Evolutionary conservation across 2,329 filamentous ascomycete species (phyloP), one percentile per base, ranked within the genome.

Genomic region (Epichloe aotearoae): DNA sequence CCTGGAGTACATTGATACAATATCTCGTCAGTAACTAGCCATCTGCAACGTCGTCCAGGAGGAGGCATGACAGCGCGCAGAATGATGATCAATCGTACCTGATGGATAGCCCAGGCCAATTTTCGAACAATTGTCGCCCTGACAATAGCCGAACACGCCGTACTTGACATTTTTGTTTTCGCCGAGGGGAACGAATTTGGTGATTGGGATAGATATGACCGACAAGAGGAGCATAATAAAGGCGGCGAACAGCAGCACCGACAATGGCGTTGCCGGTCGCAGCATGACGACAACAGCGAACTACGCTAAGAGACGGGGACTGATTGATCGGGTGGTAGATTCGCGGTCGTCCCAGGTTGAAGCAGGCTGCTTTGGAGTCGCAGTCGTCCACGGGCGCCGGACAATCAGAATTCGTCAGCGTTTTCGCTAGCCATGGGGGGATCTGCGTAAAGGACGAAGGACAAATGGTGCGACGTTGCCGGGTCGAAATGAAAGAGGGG

Each of bases 141-240:
- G 75, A 68, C 93, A 98, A 61, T 81, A 95, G 26, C 93, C 93
- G 71, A 97, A 91, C 46, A 97, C 90, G 46, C 93, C 93, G 73
- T 94, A 96, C 58, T 82, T 83, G 58, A 87, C 80, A 59, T 84
- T 82, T 41, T 83, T 71, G 63, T 83, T 91, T 49, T 80, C 82
- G 38, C 86, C 90, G 41, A 98, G 75, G 10, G 89, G 88, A 45
- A 98, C 94, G 26, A 75, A 77, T 62, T 85, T 82, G 64, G 97
- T 84, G 58, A 98, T 82, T 17, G 93, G 93, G 0, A 88, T 90
- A 1, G 91, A 95, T n/a, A 98, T 72, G 39, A 90, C 87, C 45
- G 89, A 87, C 39, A 98, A 75, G 45, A 97, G 74, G 49, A 97
- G 76, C 55, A 97, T 74, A 55, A 76, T 84, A 68, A 98, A 96